Conservation (phyloP, 495 filamentous ascomycete species). For the Apiosordaria backusii region DNA sequence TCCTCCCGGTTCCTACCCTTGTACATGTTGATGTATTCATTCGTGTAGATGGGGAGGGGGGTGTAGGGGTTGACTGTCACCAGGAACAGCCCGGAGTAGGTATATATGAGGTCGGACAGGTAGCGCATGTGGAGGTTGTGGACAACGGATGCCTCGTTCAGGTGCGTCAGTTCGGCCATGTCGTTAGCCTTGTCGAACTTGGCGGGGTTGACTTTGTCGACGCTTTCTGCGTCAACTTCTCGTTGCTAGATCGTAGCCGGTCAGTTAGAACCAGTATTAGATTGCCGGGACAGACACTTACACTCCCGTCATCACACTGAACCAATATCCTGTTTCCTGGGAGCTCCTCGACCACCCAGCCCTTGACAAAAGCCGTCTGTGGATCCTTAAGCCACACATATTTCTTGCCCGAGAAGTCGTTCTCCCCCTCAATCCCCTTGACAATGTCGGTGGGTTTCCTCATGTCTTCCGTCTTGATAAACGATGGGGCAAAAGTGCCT, state of each 20-base stretch:
- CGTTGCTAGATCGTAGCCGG: slow-evolving; percentile 62
- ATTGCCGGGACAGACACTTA: slow-evolving; percentile 41
- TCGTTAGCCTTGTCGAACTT: slow-evolving; percentile 99
- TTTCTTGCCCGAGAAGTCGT: slow-evolving; percentile 97
- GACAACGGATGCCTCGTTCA: slow-evolving; percentile 97
- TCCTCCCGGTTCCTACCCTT: slow-evolving; percentile 85
- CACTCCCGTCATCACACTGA: slow-evolving; percentile 90
- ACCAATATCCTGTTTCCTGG: slow-evolving; percentile 66
- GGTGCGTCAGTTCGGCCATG: slow-evolving; percentile 96
- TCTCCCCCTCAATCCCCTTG: slow-evolving; percentile 82
- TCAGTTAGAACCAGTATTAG: not conserved
- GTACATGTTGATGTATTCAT: slow-evolving; percentile 97
- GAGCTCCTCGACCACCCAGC: slow-evolving; percentile 82
- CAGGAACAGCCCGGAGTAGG: slow-evolving; percentile 95
- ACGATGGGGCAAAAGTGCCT: slow-evolving; percentile 89
- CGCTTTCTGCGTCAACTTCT: slow-evolving; percentile 74
- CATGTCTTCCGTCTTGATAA: slow-evolving; percentile 82
- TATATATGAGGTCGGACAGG: slow-evolving; percentile 95
- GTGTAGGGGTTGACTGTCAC: slow-evolving; percentile 98
- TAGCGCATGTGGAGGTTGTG: slow-evolving; percentile 95
- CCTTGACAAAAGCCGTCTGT: slow-evolving; percentile 82
- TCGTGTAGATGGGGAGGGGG: slow-evolving; percentile 88
- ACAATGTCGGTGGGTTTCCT: slow-evolving; percentile 63
- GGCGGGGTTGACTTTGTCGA: slow-evolving; percentile 98
- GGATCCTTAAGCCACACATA: slow-evolving; percentile 96